Evolutionary conservation across 2,329 filamentous ascomycete genomes (phyloP), one percentile per base, ranked within the genome.

Genomic region (Calonectria pauciramosa): DNA sequence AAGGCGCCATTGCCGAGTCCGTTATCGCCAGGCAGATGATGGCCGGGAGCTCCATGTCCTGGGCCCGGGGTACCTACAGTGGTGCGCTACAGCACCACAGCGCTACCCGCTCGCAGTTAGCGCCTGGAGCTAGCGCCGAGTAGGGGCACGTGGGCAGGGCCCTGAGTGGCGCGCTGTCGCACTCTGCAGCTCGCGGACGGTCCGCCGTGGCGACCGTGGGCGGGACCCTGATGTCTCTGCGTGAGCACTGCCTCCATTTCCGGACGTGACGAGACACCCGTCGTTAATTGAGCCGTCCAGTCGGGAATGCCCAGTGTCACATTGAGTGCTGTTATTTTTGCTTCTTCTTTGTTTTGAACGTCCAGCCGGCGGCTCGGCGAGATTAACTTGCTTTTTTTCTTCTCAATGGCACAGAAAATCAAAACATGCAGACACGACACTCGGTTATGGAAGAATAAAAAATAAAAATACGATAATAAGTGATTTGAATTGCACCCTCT

Each of bases 1-100:
- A 75, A 72, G 73, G 28, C 68, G 52, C 28, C 56, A 49, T 68
- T 63, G 67, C 49, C 51, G 59, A 54, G 38, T 59, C 60, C 52
- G 72, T 74, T 74, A 74, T 74, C 72, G 68, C 68, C 68, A 74
- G 72, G 72, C 72, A 71, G 72, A 71, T 74, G 72, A 74, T 60
- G 56, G 30, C 56, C 72, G 63, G 65, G 68, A 69, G 68, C 65
- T 56, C 32, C 59, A 23, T 32, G 51, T 30, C 63, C 47, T 34
- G 44, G 47, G 32, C 66, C 26, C 68, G 36, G 34, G 60, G 71
- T 52, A 56, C 54, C 70, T 68, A 68, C 70, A 63, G 68, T 60
- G 56, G 56, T 60, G 32, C 38, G 32, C 68, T 41, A 41, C 54
- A 68, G 70, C 38, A 47, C 68, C 49, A 52, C 54, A 68, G 70